Percentiles rank a stretch among this genome's conserved stretches.
Conservation (phyloP, 345 rosid species). For the Conringia planisiliqua region DNA sequence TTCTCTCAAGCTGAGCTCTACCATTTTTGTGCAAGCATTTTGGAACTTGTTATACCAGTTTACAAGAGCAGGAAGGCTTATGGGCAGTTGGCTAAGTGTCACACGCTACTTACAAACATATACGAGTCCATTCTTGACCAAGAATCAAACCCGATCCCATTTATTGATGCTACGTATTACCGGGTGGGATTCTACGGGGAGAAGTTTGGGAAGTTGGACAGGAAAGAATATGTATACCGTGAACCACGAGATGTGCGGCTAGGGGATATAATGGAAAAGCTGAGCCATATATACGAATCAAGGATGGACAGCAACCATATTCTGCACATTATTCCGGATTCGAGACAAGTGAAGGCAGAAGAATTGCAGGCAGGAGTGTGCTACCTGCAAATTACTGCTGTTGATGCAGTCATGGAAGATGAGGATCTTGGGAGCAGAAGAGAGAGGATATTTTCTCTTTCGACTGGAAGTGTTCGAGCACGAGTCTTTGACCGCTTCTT, state of each 20-base stretch:
- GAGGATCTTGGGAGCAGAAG: conserved; percentile 98
- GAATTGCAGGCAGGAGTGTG: conserved; percentile 95
- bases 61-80: conserved; percentile 93
- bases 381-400: conserved; percentile 96
- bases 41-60: conserved; percentile 97
- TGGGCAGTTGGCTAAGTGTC: conserved; percentile 96
- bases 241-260: conserved; percentile 97
- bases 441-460: conserved; percentile 92
- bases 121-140: conserved; percentile 95
- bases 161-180: conserved; percentile 96
- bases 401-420: conserved; percentile 97
- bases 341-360: conserved; percentile 94
- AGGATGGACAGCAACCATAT: conserved; percentile 91
- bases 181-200: conserved; percentile 98
- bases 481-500: conserved; percentile 94
- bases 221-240: conserved; percentile 82
- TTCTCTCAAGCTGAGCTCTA: conserved; percentile 96
- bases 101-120: conserved; percentile 76
- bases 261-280: conserved; percentile 99
- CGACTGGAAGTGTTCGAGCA: conserved; percentile 90
- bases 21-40: conserved; percentile 96
- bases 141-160: conserved; percentile 92
- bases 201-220: conserved; percentile 83
- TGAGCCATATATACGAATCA: conserved; percentile 92
- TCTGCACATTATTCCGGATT: conserved; percentile 86